These are phyloP conservation scores for Trichoderma sp. DNA, from an alignment of 2,329 filamentous ascomycete genomes.

Conservation along the genomic window DNA sequence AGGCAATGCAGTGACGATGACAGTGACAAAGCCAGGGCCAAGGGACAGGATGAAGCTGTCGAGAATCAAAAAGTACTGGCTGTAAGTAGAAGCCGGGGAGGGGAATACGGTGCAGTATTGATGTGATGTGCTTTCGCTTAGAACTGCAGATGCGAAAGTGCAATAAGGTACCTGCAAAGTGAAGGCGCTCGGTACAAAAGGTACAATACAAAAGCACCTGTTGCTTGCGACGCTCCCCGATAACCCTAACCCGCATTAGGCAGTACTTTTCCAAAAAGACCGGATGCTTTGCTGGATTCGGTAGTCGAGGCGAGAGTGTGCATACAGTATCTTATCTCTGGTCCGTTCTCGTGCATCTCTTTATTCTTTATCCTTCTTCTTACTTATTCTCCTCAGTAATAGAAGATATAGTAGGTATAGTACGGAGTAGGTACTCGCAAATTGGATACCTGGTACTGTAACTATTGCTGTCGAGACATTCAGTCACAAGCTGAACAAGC, in stretches of 20 bases:
- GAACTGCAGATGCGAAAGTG: background rate
- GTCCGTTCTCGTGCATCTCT: background rate
- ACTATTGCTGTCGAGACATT: background rate
- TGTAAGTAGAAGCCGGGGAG: background rate
- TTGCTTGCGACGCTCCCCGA: background rate
- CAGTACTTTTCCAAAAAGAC: background rate
- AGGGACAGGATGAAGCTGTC: background rate
- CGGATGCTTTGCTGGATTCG: background rate
- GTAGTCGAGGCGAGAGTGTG: background rate
- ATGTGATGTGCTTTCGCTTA: background rate
- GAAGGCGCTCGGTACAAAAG: background rate
- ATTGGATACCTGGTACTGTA: background rate
- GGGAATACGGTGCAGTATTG: background rate
- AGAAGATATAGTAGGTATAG: too few relatives aligned
- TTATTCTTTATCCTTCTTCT: background rate
- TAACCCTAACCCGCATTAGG: conserved; percentile 9
- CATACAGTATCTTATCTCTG: background rate
- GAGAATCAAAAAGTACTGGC: background rate
- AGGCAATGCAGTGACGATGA: background rate
- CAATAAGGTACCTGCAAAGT: background rate
- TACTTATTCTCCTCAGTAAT: background rate
- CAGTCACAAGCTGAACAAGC: background rate
- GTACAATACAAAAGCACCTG: background rate
- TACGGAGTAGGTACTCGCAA: background rate
- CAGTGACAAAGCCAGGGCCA: background rate